Conservation (phyloP, 208 protist species). For the Trypanosoma mega region DNA sequence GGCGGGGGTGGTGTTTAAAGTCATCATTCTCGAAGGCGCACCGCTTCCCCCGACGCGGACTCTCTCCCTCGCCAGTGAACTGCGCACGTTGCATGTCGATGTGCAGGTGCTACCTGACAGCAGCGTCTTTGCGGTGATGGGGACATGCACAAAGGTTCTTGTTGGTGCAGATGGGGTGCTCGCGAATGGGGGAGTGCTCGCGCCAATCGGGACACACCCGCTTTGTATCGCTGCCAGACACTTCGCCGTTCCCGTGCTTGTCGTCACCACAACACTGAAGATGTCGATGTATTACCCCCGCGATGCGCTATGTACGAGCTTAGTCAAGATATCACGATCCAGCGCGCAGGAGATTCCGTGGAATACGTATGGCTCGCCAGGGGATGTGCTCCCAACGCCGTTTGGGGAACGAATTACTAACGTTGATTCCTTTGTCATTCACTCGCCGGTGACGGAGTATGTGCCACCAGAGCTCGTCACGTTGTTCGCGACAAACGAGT, state of each 20-base stretch:
- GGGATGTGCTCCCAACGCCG: slow-evolving; percentile 53
- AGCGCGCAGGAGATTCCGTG: slow-evolving; percentile 83
- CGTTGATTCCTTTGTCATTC: slow-evolving; percentile 62
- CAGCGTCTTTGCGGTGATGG: slow-evolving; percentile 97
- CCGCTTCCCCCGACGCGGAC: slow-evolving; percentile 65
- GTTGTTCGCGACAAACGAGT: slow-evolving; percentile 96
- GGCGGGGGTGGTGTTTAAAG: slow-evolving; percentile 72
- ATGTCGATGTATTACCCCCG: slow-evolving; percentile 95
- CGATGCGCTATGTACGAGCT: slow-evolving; percentile 89
- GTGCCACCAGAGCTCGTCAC: slow-evolving; percentile 96
- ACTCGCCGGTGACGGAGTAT: slow-evolving; percentile 96
- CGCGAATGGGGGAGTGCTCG: slow-evolving; percentile 97
- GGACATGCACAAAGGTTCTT: slow-evolving; percentile 97
- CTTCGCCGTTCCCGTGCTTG: slow-evolving; percentile 95
- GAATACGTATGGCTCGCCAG: slow-evolving; percentile 72
- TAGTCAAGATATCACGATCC: slow-evolving; percentile 74
- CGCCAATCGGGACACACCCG: slow-evolving; percentile 91
- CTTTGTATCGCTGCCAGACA: slow-evolving; percentile 94
- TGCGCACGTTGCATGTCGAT: slow-evolving; percentile 71
- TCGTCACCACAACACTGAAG: slow-evolving; percentile 95
- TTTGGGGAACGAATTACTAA: slow-evolving; percentile 32
- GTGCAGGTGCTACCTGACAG: slow-evolving; percentile 94
- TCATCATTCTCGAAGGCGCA: slow-evolving; percentile 93
- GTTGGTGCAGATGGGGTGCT: slow-evolving; percentile 93
- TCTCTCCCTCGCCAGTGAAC: slow-evolving; percentile 60